Base-by-base conservation (phyloP, 1,139 yeast genomes). In the Blastobotrys capitulatus region DNA sequence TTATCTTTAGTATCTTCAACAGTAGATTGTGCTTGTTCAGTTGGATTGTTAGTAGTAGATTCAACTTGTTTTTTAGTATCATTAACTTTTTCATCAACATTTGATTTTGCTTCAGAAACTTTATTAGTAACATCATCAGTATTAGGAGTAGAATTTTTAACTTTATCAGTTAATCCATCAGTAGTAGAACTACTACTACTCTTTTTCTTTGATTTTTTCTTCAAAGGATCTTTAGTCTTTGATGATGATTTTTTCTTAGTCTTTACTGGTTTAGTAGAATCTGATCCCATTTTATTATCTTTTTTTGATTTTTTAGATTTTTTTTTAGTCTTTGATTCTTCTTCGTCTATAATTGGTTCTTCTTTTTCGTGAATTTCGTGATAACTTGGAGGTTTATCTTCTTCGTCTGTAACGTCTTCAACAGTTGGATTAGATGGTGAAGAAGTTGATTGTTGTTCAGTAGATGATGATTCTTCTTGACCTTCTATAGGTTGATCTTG, bases 311-410 rank as follows among this genome's bases (percentile, higher is more conserved):
- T 37, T 15, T 37, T n/a, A 3, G 5, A 3, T 29, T 29, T 13
- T 29, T 9, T 29, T 29, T 29, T 10, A 26, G 29, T 7, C 29
- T 29, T 29, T 29, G 12, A 29, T 6, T 7, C 25, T 22, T 22
- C 25, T 22, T 4, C 25, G 4, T 22, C 25, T 4, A 10, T 29
- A 6, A 29, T 9, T 13, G 32, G 32, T 29, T 29, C 9, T 5
- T 22, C 25, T 5, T 6, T 10, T 12, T 29, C 32, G 5, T 29
- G 32, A 7, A 26, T n/a, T 37, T 37, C 40, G 22, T 13, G 26
- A 26, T 37, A 37, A 16, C 27, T 22, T 13, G 40, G 40, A 9
- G 40, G 40, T n/a, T 37, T 37, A 10, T 37, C 40, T 35, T 35
- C 22, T 10, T 12, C 4, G n/a, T 15, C 22, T 4, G 25, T 22